A percentile compares a stretch with the other conserved stretches of the same genome.
phyloP scores from a whole-genome alignment of 305 asterid species.

The Plantago rigida region DNA sequence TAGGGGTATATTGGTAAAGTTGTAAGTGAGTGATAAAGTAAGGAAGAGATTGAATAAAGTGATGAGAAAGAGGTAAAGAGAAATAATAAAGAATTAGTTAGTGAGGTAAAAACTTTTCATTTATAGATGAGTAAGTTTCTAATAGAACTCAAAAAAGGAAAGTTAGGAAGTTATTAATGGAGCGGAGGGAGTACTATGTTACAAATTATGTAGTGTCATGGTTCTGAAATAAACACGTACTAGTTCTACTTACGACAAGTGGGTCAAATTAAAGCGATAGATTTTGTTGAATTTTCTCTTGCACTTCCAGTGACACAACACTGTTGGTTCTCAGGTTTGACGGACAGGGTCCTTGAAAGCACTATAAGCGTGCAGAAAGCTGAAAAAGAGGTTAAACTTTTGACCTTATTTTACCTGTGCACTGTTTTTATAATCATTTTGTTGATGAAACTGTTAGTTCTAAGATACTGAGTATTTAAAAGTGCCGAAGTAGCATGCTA shows the following conservation, averaged over 20 bases:
- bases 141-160: too few relatives aligned
- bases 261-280: background rate
- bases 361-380: slow-evolving; percentile 65
- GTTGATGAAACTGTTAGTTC: background rate
- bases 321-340: slow-evolving; percentile 55
- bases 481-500: background rate
- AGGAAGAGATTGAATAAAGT: too few relatives aligned
- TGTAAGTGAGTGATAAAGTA: too few relatives aligned
- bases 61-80: too few relatives aligned
- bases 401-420: slow-evolving; percentile 3
- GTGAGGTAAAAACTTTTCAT: too few relatives aligned
- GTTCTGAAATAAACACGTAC: slow-evolving; percentile 8
- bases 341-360: slow-evolving; percentile 70
- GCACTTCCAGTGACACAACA: slow-evolving; percentile 20
- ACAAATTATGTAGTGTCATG: too few relatives aligned
- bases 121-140: too few relatives aligned
- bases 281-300: slow-evolving; percentile 8
- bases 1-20: too few relatives aligned
- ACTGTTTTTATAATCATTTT: slow-evolving; percentile 11
- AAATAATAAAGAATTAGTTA: too few relatives aligned
- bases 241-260: slow-evolving; percentile 1
- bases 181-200: too few relatives aligned
- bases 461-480: background rate
- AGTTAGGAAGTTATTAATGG: too few relatives aligned
- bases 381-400: slow-evolving; percentile 55